Base-by-base conservation (phyloP, 371 early-diverging fungal species). In the Modicella reniformis region DNA sequence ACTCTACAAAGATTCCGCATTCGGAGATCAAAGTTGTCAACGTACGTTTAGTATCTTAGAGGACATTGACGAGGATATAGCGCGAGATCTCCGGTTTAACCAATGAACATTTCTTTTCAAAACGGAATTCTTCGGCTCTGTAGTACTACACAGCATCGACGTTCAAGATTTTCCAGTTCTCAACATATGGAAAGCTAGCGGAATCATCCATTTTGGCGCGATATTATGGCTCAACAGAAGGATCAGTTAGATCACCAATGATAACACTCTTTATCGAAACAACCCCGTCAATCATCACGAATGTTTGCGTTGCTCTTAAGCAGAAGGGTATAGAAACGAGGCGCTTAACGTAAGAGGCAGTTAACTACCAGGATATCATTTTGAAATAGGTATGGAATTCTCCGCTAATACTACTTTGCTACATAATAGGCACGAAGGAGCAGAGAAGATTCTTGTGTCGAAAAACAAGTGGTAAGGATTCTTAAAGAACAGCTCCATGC, bases 131-230 rank as follows among this genome's bases (percentile, higher is more conserved):
- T 17, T 44, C 23, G 9, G 28, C 29, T n/a, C 26, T 49, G 12
- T 72, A 77, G 79, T 77, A 65, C n/a, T 72, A 68, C 58, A 72
- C 79, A 2, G 70, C 53, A 6, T 69, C 79, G 0, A 49, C 52
- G 1, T 50, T 58, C 28, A 69, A 62, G 50, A 53, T 77, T 12
- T 65, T 77, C 17, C 79, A 67, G 40, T 62, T 77, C 29, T 60
- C 56, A 2, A 72, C 68, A 0, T 47, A 52, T 21, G 58, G 55
- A n/a, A 65, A 65, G 21, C 55, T 77, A 13, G 40, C 59, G 0
- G 72, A 65, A 12, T 51, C 62, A 1, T 77, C 79, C 1, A 61
- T 69, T 9, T 54, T 77, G 55, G 66, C 79, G n/a, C 61, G 56
- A 26, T 41, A 72, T n/a, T 65, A 60, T 37, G 54, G 66, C 47